These are phyloP conservation scores for Fusarium nanum DNA, from an alignment of 2,329 filamentous ascomycete genomes.

Conservation along the genomic window DNA sequence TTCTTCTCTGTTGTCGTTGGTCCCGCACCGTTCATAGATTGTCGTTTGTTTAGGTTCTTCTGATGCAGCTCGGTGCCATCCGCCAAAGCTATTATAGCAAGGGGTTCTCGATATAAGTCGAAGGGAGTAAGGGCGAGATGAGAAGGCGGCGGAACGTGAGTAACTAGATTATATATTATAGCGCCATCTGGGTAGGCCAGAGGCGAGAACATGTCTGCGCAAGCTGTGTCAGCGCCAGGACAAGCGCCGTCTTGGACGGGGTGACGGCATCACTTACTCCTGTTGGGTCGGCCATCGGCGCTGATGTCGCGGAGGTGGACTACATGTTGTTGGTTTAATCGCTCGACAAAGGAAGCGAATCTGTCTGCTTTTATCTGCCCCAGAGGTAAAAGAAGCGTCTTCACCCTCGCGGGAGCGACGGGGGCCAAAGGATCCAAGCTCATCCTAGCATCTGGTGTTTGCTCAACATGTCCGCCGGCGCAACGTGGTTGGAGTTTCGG, in stretches of 20 bases:
- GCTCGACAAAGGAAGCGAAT: constrained; percentile 81
- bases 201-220: constrained; percentile 90
- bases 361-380: constrained; percentile 85
- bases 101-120: constrained; percentile 87
- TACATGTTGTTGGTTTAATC: constrained; percentile 82
- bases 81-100: constrained; percentile 85
- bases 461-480: constrained; percentile 49
- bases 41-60: constrained; percentile 64
- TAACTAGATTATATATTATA: constrained; percentile 89
- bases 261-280: constrained; percentile 68
- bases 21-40: constrained; percentile 63
- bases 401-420: constrained; percentile 89
- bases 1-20: constrained; percentile 67
- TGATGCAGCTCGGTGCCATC: constrained; percentile 78
- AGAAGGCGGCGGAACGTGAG: constrained; percentile 80
- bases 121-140: constrained; percentile 87
- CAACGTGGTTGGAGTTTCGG: constrained; percentile 31
- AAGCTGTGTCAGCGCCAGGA: constrained; percentile 35
- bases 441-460: constrained; percentile 71
- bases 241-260: constrained; percentile 33
- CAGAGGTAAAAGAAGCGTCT: constrained; percentile 86
- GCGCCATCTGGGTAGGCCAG: constrained; percentile 86
- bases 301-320: constrained; percentile 88
- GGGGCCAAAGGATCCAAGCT: constrained; percentile 89
- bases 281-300: constrained; percentile 84